phyloP scores from a whole-genome alignment of 1,284 basidiomycete genomes.

The Melampsora abietis-canadensis region DNA sequence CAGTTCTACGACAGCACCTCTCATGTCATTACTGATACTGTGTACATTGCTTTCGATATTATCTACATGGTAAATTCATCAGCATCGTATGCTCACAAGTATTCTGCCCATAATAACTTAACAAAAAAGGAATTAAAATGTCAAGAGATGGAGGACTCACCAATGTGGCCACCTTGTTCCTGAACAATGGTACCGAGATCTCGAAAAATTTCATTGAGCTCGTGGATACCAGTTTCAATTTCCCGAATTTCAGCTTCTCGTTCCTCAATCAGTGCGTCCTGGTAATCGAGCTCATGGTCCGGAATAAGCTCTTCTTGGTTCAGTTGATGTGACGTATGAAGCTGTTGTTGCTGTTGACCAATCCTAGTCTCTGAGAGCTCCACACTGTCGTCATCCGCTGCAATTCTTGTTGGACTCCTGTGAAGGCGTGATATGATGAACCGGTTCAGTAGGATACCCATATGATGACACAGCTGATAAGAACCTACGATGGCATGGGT shows the following conservation, averaged over 20 bases:
- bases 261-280: conserved; percentile 92
- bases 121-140: neutral
- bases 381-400: conserved; percentile 27
- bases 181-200: conserved; percentile 91
- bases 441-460: neutral
- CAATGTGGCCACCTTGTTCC: conserved; percentile 91
- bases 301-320: conserved; percentile 50
- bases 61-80: conserved; percentile 59
- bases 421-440: conserved; percentile 37
- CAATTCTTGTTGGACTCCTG: conserved; percentile 19
- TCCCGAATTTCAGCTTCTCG: conserved; percentile 92
- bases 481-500: conserved; percentile 61
- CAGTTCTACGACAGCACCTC: conserved; percentile 80
- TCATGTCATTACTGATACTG: conserved; percentile 77
- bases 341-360: conserved; percentile 49
- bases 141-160: conserved; percentile 57
- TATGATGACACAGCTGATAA: conserved; percentile 52
- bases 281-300: conserved; percentile 89
- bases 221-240: conserved; percentile 95
- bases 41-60: conserved; percentile 95
- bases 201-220: conserved; percentile 93
- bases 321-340: conserved; percentile 51
- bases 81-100: neutral
- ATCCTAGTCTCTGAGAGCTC: conserved; percentile 40
- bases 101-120: no score